Percentiles rank a stretch among this genome's conserved stretches.
Evolutionary conservation across 345 rosid species (phyloP).

Genomic region (Syzygium aqueum): DNA sequence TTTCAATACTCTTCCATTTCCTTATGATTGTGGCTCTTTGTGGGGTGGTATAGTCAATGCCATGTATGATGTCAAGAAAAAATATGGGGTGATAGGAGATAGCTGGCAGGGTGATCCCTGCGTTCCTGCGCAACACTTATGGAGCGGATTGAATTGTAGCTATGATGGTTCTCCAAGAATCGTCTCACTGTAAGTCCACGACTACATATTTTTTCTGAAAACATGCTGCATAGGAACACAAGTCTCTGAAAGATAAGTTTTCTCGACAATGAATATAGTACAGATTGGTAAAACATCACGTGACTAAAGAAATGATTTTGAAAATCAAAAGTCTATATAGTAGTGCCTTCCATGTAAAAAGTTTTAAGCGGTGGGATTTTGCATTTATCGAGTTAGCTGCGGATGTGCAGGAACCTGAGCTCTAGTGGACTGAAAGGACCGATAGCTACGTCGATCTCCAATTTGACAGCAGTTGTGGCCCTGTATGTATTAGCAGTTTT

Average conservation of each 20-base stretch:
- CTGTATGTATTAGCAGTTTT: constrained; percentile 19
- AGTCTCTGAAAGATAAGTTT: not conserved
- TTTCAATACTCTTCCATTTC: too few species aligned
- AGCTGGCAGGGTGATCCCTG: too few species aligned
- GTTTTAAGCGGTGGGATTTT: not conserved
- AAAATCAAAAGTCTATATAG: not conserved
- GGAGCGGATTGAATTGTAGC: too few species aligned
- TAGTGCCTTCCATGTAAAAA: not conserved
- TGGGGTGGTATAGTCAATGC: too few species aligned
- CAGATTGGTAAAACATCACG: not conserved
- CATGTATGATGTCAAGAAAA: too few species aligned
- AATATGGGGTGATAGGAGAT: too few species aligned
- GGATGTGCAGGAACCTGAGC: constrained; percentile 32
- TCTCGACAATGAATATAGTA: not conserved
- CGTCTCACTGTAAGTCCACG: constrained; percentile 5
- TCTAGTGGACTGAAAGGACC: constrained; percentile 40
- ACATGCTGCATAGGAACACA: not conserved
- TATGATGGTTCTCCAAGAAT: too few species aligned
- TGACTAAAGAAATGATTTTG: not conserved
- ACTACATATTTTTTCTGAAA: not conserved
- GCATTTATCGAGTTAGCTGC: not conserved
- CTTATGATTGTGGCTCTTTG: too few species aligned
- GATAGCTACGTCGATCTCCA: constrained; percentile 23
- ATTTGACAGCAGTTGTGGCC: constrained; percentile 22
- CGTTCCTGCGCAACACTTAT: too few species aligned